A percentile compares a stretch with the other conserved stretches of the same genome.
Conservation (phyloP, 768 basidiomycete species). For the Fomitopsis serialis region DNA sequence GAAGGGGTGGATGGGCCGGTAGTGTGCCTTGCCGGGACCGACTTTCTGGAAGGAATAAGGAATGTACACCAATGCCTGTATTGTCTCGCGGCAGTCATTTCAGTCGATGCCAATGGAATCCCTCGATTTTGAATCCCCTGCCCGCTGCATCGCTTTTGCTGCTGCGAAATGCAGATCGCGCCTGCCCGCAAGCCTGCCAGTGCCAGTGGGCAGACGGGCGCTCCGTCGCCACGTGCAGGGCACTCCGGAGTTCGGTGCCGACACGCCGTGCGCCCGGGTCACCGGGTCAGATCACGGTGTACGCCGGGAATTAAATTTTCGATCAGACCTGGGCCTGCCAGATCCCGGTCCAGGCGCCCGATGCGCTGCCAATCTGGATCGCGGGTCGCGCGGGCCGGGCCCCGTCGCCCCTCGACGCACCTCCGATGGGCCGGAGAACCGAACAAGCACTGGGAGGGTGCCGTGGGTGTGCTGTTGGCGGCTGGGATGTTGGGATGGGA, state of each 20-base stretch:
- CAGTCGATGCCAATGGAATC: background rate
- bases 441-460: no score
- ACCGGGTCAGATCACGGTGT: background rate
- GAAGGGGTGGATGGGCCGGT: slow-evolving; percentile 20
- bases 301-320: background rate
- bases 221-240: background rate
- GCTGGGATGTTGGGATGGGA: no score
- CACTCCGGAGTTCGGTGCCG: slow-evolving; percentile 1
- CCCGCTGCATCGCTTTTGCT: background rate
- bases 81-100: no score
- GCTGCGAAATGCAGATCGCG: no score
- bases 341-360: background rate
- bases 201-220: background rate
- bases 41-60: background rate
- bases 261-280: background rate
- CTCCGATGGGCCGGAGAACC: no score
- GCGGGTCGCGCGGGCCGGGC: background rate
- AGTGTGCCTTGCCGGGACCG: background rate
- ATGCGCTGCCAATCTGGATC: background rate
- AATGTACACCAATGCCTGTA: background rate
- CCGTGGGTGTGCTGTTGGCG: no score
- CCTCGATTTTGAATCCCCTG: background rate
- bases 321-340: slow-evolving; percentile 1
- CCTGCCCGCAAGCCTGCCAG: no score
- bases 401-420: background rate